These are phyloP conservation scores for Tagetes erecta DNA, from an alignment of 129 eudicot species.

Conservation along the genomic window DNA sequence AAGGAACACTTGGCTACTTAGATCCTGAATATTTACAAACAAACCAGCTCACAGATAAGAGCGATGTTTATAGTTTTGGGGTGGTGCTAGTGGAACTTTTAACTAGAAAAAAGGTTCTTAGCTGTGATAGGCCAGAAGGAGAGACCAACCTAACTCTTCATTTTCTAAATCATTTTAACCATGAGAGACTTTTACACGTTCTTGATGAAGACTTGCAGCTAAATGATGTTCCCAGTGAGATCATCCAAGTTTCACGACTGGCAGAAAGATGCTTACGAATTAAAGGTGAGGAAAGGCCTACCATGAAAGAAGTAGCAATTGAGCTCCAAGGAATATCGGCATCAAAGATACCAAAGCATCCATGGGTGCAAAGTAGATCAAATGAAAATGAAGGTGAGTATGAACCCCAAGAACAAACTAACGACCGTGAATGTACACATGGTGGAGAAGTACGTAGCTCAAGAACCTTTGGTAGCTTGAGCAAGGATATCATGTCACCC, in stretches of 20 bases:
- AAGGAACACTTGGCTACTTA: slow-evolving; percentile 51
- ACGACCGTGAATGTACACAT: not conserved
- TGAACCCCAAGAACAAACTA: slow-evolving; percentile 16
- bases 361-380: slow-evolving; percentile 25
- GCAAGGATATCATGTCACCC: slow-evolving; percentile 14
- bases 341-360: slow-evolving; percentile 36
- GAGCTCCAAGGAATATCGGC: slow-evolving; percentile 37
- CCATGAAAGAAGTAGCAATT: slow-evolving; percentile 42
- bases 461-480: slow-evolving; percentile 26
- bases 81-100: slow-evolving; percentile 46
- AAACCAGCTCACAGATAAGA: slow-evolving; percentile 45
- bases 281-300: slow-evolving; percentile 41
- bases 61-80: slow-evolving; percentile 58
- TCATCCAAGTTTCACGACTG: slow-evolving; percentile 29
- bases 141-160: slow-evolving; percentile 38
- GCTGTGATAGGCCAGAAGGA: slow-evolving; percentile 40
- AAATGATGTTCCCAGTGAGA: slow-evolving; percentile 23
- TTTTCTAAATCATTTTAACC: slow-evolving; percentile 35
- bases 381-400: slow-evolving; percentile 29
- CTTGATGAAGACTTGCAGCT: slow-evolving; percentile 24
- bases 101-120: slow-evolving; percentile 35
- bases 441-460: not conserved
- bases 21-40: slow-evolving; percentile 57
- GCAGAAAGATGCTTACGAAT: slow-evolving; percentile 34
- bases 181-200: slow-evolving; percentile 27